Base-by-base conservation (phyloP, 2,329 filamentous ascomycete species). In the Claviceps capensis region DNA sequence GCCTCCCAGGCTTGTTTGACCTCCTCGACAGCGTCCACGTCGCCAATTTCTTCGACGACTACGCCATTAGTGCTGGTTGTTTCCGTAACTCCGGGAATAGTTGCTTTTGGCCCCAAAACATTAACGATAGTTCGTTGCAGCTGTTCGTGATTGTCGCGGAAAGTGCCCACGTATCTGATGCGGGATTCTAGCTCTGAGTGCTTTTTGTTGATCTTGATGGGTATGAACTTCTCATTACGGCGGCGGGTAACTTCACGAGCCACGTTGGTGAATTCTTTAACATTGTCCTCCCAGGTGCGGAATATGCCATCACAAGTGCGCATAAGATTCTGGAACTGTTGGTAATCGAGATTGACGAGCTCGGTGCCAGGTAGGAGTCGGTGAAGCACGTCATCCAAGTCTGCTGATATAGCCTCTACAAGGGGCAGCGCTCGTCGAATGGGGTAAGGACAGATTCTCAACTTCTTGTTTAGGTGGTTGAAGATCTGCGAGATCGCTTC, bases 191-290 rank as follows among this genome's bases (percentile, higher is more conserved):
- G 86, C 65, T 91, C 86, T 41, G 81, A 83, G 65, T 98, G 93
- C 60, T 87, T 85, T 55, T 89, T 86, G 57, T 77, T 80, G 65
- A 98, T 90, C 72, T 97, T 97, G 74, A 99, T 97, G 4, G 91
- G 90, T 57, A 98, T 96, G 67, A 98, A 98, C 66, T 95, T 95
- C 67, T 97, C 94, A 62, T 95, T 94, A 59, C 93, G 82, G 60
- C 90, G 85, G 57, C 91, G 81, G 3, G 88, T 96, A 6, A 95
- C 89, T 63, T 98, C 94, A 69, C 93, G 87, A 37, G 93, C 91
- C 57, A 97, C 88, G 59, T 96, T 95, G 16, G 91, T 97, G 64
- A 99, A 98, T 61, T 97, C 93, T 67, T 97, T 97, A 64, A 95
- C 78, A 61, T 91, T 89, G 51, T 95, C 89, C 60, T 98, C 93